Evolutionary conservation across 225 moss, liverwort and hornwort species (phyloP).

Genomic region (Marchantia polymorpha): DNA sequence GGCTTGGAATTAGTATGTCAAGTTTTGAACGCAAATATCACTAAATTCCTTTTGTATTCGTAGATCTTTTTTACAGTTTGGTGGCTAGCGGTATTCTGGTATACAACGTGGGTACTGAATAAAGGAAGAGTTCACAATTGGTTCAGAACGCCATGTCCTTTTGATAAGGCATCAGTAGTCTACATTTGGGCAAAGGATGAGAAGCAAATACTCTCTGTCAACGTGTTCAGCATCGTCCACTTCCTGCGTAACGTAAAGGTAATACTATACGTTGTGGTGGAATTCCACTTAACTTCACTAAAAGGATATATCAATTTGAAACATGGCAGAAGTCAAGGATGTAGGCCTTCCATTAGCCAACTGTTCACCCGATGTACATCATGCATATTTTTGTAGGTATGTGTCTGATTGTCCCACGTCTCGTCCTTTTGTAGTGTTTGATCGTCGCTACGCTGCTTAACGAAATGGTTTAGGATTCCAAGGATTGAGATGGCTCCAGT

Average conservation of each 20-base stretch:
- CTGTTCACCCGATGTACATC: too few species aligned
- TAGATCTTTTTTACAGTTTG: conserved; percentile 74
- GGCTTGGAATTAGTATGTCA: too few species aligned
- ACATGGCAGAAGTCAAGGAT: too few species aligned
- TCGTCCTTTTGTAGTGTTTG: too few species aligned
- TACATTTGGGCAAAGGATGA: conserved; percentile 61
- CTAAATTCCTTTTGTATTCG: not conserved
- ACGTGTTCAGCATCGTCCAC: conserved; percentile 59
- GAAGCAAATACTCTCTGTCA: conserved; percentile 51
- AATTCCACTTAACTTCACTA: not conserved
- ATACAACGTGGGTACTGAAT: conserved; percentile 63
- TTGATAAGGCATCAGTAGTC: conserved; percentile 59
- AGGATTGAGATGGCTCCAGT: too few species aligned
- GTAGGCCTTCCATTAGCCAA: too few species aligned
- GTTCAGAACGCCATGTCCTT: conserved; percentile 66
- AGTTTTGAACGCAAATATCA: too few species aligned
- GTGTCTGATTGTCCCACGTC: too few species aligned
- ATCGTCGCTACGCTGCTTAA: too few species aligned
- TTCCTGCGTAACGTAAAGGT: conserved; percentile 52
- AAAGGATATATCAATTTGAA: not conserved
- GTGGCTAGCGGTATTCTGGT: conserved; percentile 82
- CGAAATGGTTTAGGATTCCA: too few species aligned
- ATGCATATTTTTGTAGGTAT: too few species aligned
- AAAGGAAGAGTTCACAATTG: conserved; percentile 74
- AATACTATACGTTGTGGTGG: not conserved